A percentile compares a stretch with the other conserved stretches of the same genome.
phyloP scores from a whole-genome alignment of 768 basidiomycete genomes.

The Tephrocybe sp. region DNA sequence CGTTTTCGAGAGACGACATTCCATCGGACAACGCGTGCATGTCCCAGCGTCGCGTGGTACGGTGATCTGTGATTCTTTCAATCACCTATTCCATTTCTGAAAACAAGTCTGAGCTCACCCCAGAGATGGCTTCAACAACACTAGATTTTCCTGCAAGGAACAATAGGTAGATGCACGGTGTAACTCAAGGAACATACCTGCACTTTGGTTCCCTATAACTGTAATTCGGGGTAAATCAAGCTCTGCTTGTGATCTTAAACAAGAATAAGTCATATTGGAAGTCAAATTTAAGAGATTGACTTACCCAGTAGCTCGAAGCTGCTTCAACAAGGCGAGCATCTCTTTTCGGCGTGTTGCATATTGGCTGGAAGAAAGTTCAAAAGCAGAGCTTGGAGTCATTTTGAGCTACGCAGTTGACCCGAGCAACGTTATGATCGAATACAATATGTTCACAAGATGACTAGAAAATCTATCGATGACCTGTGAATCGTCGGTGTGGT shows the following conservation, averaged over 20 bases:
- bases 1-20: slow-evolving; percentile 30
- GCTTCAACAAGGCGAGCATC: slow-evolving; percentile 28
- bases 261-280: neutral
- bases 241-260: slow-evolving; percentile 38
- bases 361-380: neutral
- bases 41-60: slow-evolving; percentile 51
- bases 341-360: slow-evolving; percentile 24
- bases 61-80: slow-evolving; percentile 31
- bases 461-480: no score
- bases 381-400: neutral
- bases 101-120: slow-evolving; percentile 25
- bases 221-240: slow-evolving; percentile 50
- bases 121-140: slow-evolving; percentile 51
- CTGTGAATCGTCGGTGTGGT: no score
- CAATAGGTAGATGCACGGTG: neutral
- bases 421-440: no score
- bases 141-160: slow-evolving; percentile 35
- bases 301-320: slow-evolving; percentile 34
- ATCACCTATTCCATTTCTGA: neutral
- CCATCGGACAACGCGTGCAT: slow-evolving; percentile 43
- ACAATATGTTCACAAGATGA: no score
- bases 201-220: slow-evolving; percentile 54
- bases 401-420: no score
- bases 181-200: slow-evolving; percentile 27
- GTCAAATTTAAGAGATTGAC: neutral